These are phyloP conservation scores for Metschnikowia borealis DNA, from an alignment of 805 yeast genomes.

Conservation along the genomic window DNA sequence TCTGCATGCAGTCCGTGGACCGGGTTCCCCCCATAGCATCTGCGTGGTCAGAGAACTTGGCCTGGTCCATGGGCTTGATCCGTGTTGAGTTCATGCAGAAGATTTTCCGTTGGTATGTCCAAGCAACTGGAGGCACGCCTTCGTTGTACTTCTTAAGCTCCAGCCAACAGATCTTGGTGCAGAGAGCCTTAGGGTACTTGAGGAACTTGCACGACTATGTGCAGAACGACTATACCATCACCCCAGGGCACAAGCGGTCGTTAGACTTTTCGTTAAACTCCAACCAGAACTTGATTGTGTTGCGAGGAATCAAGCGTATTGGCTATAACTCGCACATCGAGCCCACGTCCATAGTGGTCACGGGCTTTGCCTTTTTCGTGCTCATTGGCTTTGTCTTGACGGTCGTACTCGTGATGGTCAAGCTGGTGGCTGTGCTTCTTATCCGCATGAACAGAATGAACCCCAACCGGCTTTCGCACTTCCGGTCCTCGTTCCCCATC, in stretches of 20 bases:
- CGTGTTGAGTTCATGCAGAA: constrained; percentile 77
- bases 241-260: constrained; percentile 22
- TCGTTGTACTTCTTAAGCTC: constrained; percentile 58
- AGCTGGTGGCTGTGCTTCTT: constrained; percentile 46
- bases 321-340: constrained; percentile 78
- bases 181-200: constrained; percentile 49
- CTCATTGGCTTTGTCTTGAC: constrained; percentile 71
- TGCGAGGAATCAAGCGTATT: constrained; percentile 83
- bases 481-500: constrained; percentile 52
- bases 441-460: constrained; percentile 48
- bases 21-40: constrained; percentile 88
- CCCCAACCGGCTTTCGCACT: constrained; percentile 43
- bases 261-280: constrained; percentile 43
- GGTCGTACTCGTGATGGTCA: constrained; percentile 52
- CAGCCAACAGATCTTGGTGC: constrained; percentile 68
- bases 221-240: constrained; percentile 8
- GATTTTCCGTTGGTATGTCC: constrained; percentile 79
- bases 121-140: constrained; percentile 87
- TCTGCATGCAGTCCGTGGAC: constrained; percentile 81
- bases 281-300: constrained; percentile 55
- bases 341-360: constrained; percentile 74
- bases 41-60: constrained; percentile 87
- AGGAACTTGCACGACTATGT: constrained; percentile 22
- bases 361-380: constrained; percentile 84
- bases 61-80: constrained; percentile 94